A percentile compares a stretch with the other conserved stretches of the same genome.
Conservation (phyloP, 1,284 basidiomycete species). For the Phenoliferia sp. region DNA sequence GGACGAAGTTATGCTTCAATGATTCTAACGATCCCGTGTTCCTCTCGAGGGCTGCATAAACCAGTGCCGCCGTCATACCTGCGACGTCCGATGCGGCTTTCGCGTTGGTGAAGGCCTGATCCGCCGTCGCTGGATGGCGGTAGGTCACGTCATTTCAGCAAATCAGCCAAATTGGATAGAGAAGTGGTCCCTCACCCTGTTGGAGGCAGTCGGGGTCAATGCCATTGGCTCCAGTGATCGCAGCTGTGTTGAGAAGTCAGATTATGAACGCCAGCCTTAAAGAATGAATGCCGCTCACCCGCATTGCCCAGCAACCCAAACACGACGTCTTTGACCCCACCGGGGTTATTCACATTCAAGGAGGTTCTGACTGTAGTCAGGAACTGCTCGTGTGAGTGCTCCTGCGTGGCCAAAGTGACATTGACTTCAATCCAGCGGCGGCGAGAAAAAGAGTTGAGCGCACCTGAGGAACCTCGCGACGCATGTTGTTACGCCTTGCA, state of each 20-base stretch:
- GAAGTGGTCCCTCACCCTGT: not conserved
- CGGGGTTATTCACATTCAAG: not conserved
- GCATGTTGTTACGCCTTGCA: too few species aligned
- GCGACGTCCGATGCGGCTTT: not conserved
- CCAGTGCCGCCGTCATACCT: not conserved
- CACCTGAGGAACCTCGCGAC: not conserved
- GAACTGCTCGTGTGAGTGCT: conserved; percentile 4
- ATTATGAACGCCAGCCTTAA: too few species aligned
- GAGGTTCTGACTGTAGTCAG: not conserved
- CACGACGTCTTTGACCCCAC: not conserved
- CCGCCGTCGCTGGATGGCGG: not conserved
- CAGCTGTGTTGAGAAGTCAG: not conserved
- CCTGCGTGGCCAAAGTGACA: not conserved
- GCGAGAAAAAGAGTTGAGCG: not conserved
- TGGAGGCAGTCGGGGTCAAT: not conserved
- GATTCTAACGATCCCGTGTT: not conserved
- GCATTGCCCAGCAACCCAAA: not conserved
- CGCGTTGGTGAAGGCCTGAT: conserved; percentile 1
- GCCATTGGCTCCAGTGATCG: not conserved
- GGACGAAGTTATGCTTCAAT: too few species aligned
- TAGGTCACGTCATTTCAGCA: not conserved
- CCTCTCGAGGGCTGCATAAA: not conserved
- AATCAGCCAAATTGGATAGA: not conserved
- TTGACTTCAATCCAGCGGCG: not conserved
- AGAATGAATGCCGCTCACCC: not conserved